Percentiles rank a stretch among this genome's conserved stretches.
phyloP scores from a whole-genome alignment of 805 yeast genomes.

The Saccharomycopsis fodiens region DNA sequence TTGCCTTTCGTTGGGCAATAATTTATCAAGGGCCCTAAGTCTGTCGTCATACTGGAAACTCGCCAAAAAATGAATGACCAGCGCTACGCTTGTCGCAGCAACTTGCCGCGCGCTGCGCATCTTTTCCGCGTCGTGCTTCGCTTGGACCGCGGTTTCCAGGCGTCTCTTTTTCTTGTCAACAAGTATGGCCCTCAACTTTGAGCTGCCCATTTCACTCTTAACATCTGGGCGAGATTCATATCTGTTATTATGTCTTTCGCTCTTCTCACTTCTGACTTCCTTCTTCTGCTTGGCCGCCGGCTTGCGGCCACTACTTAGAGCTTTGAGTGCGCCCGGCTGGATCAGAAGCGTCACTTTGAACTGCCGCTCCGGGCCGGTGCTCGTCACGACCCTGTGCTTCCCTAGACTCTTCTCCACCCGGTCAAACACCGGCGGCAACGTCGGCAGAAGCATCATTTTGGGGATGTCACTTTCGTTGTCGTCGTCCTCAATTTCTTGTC shows the following conservation, averaged over 20 bases:
- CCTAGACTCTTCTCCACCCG: not conserved
- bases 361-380: not conserved
- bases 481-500: conserved; percentile 13
- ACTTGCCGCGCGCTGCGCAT: not conserved
- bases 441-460: conserved; percentile 14
- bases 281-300: not conserved
- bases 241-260: too few species aligned
- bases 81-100: conserved; percentile 4
- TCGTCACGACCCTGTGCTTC: not conserved
- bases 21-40: conserved; percentile 2
- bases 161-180: conserved; percentile 5
- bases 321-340: not conserved
- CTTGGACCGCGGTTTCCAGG: conserved; percentile 8
- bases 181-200: conserved; percentile 2
- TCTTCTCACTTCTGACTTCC: not conserved
- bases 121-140: conserved; percentile 18
- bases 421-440: conserved; percentile 10
- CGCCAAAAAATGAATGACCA: conserved; percentile 14
- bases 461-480: conserved; percentile 20
- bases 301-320: not conserved
- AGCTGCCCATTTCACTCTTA: not conserved
- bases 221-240: not conserved
- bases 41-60: conserved; percentile 19
- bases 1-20: conserved; percentile 12
- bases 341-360: not conserved